These are phyloP conservation scores for Phialophora tarda DNA, from an alignment of 2,329 filamentous ascomycete species.

Conservation along the genomic window DNA sequence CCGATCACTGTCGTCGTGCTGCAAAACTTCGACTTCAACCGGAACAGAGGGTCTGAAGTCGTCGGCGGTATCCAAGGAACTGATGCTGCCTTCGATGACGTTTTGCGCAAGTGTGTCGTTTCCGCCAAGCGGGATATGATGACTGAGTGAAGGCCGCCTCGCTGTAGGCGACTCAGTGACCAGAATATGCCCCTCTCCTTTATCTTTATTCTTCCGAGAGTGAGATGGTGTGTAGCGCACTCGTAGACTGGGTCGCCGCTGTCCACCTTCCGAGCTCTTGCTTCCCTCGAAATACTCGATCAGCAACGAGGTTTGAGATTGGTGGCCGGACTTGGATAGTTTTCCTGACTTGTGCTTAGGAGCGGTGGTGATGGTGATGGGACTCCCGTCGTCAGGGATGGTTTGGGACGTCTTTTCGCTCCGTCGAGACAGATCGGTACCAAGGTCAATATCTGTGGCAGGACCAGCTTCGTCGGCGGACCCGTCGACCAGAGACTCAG, in stretches of 20 bases:
- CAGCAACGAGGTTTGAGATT: constrained; percentile 85
- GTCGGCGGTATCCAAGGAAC: constrained; percentile 77
- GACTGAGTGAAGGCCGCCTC: constrained; percentile 72
- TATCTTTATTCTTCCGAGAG: constrained; percentile 56
- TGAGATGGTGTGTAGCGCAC: constrained; percentile 79
- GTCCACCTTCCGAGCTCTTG: constrained; percentile 61
- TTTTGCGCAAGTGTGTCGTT: constrained; percentile 43
- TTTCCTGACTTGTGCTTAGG: constrained; percentile 68
- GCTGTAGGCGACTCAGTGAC: constrained; percentile 80
- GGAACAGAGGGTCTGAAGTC: constrained; percentile 70
- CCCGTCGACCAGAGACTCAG: constrained; percentile 48
- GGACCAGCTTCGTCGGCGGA: constrained; percentile 53
- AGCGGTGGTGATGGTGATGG: constrained; percentile 84
- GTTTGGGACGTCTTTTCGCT: constrained; percentile 59
- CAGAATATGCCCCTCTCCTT: constrained; percentile 74
- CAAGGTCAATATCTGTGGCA: constrained; percentile 54
- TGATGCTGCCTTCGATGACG: constrained; percentile 68
- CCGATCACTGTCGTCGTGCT: constrained; percentile 70
- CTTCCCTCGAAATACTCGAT: constrained; percentile 94
- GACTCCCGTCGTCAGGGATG: constrained; percentile 65
- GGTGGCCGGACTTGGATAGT: constrained; percentile 58
- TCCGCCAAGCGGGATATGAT: constrained; percentile 67
- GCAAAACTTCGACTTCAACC: constrained; percentile 86
- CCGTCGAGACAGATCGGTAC: constrained; percentile 57
- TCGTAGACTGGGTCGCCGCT: constrained; percentile 80